Base-by-base conservation (phyloP, 306 rosid genomes). In the Prosopis cineraria region DNA sequence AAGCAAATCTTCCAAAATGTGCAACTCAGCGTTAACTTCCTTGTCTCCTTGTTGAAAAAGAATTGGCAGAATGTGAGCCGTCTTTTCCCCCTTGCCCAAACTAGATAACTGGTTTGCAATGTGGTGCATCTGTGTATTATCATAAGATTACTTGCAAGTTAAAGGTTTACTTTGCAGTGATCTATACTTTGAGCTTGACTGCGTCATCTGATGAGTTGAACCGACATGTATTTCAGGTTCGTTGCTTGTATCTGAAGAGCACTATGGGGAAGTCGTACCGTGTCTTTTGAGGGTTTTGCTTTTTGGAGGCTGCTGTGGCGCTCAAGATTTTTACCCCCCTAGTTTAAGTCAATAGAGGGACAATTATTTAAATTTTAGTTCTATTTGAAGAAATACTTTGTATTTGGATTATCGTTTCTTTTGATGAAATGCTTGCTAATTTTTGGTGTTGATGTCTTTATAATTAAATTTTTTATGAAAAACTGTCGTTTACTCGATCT, bases 1-100 rank as follows among this genome's bases (percentile, higher is more conserved):
- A 93, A 93, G 43, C 98, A 91, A 74, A 84, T 91, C 83, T 93
- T 93, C 75, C 98, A 93, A 65, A 93, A 93, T 17, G 95, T 91
- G 14, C 98, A 93, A 81, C 39, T 93, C 77, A 87, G 93, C 25
- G 97, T 93, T 20, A 93, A 93, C 80, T 90, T 93, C 81, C 93
- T 93, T 3, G 98, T 93, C 45, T 93, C 97, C 3, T 73, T 93
- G 39, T 55, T 91, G 92, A 93, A 93, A 37, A 93, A 93, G 82
- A 91, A 93, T 40, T 93, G 97, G 97, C 98, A 91, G 67, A 93
- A 93, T 16, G 98, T 91, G 62, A 90, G 97, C 74, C 8, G 19
- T 53, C 22, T 75, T 0, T 78, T 53, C 31, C n/a, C 48, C 5
- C 62, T 14, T 25, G n/a, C 41, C 3, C 31, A 0, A 22, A 17